A percentile compares a stretch with the other conserved stretches of the same genome.
These are phyloP conservation scores for Polygonum aviculare DNA, from an alignment of 148 eudicot genomes.

Conservation along the genomic window DNA sequence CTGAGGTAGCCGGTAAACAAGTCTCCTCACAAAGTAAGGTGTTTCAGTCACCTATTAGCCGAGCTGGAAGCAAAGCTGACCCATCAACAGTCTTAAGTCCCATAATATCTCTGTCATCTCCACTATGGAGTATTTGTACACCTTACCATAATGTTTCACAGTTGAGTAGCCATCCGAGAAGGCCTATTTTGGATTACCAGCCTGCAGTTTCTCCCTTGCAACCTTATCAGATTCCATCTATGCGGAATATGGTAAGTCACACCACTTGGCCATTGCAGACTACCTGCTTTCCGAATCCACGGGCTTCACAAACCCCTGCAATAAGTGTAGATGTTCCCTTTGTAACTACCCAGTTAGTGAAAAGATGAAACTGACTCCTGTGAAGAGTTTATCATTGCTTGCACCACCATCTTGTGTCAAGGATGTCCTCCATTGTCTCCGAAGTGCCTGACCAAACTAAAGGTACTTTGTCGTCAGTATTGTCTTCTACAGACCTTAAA, in stretches of 20 bases:
- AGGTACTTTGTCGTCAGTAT: conserved; percentile 21
- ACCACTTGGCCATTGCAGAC: conserved; percentile 67
- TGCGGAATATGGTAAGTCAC: conserved; percentile 40
- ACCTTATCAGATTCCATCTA: conserved; percentile 56
- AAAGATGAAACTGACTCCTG: conserved; percentile 51
- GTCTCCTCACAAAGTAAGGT: conserved; percentile 39
- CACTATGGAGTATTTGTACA: conserved; percentile 76
- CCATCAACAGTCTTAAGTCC: conserved; percentile 43
- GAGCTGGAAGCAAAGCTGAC: conserved; percentile 43
- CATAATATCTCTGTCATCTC: conserved; percentile 67
- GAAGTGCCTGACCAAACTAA: conserved; percentile 22
- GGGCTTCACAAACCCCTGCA: conserved; percentile 59
- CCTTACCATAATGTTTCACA: conserved; percentile 50
- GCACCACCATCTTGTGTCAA: conserved; percentile 31
- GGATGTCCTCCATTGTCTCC: conserved; percentile 29
- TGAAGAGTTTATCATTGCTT: conserved; percentile 37
- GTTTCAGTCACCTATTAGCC: conserved; percentile 36
- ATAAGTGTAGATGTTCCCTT: conserved; percentile 38
- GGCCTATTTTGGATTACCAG: conserved; percentile 43
- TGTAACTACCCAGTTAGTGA: conserved; percentile 51
- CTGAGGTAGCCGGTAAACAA: conserved; percentile 41
- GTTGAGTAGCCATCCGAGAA: conserved; percentile 38
- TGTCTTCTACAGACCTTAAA: conserved; percentile 44
- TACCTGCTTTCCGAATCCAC: conserved; percentile 45
- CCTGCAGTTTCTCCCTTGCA: conserved; percentile 52